Percentiles rank a stretch among this genome's conserved stretches.
Evolutionary conservation across 352 stramenopile species (phyloP).

Genomic region (Elongisporangium prolatum): DNA sequence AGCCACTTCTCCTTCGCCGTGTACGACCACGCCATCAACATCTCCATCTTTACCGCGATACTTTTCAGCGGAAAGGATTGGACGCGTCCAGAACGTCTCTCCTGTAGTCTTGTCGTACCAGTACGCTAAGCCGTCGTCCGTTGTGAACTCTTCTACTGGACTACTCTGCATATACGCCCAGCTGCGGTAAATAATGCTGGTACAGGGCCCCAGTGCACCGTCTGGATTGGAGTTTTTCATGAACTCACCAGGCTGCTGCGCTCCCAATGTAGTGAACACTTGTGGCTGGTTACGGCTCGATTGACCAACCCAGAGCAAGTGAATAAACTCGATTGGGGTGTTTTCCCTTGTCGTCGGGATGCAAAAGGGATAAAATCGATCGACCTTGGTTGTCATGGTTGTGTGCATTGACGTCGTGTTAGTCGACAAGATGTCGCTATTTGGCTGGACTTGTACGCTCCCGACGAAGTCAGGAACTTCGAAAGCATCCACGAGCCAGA

Average conservation of each 20-base stretch:
- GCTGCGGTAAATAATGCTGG: conserved; percentile 88
- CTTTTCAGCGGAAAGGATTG: conserved; percentile 79
- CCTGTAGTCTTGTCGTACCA: conserved; percentile 81
- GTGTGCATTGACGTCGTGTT: conserved; percentile 81
- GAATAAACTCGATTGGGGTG: conserved; percentile 91
- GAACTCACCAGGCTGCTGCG: conserved; percentile 90
- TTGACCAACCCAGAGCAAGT: conserved; percentile 87
- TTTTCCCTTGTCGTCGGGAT: conserved; percentile 89
- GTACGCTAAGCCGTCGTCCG: conserved; percentile 89
- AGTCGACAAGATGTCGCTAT: conserved; percentile 73
- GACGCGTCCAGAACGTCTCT: conserved; percentile 90
- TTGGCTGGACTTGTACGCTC: conserved; percentile 66
- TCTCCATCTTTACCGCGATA: conserved; percentile 64
- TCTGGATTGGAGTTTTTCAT: conserved; percentile 83
- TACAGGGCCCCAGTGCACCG: conserved; percentile 71
- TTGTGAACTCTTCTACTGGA: conserved; percentile 88
- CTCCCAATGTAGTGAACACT: conserved; percentile 83
- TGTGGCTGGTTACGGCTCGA: conserved; percentile 89
- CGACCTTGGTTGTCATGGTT: conserved; percentile 83
- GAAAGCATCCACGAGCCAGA: conserved; percentile 63
- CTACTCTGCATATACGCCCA: conserved; percentile 89
- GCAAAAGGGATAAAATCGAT: conserved; percentile 91
- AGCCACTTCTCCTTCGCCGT: conserved; percentile 62
- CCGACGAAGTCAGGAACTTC: conserved; percentile 35
- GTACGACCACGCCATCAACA: conserved; percentile 77